phyloP scores from a whole-genome alignment of 306 rosid genomes.

The Bauhinia variegata region DNA sequence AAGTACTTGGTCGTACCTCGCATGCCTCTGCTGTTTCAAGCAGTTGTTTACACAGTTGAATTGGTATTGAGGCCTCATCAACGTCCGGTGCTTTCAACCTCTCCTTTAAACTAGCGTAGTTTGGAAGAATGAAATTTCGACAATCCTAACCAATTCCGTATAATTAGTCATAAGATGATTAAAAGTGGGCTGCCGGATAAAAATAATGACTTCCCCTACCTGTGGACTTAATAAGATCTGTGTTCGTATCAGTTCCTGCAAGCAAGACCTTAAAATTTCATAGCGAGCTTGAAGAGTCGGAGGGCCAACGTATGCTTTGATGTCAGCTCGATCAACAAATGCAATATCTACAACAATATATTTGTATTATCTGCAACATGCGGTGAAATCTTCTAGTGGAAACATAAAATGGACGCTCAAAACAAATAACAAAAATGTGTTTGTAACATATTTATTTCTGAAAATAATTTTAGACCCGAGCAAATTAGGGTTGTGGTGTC shows the following conservation, averaged over 20 bases:
- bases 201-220: slow-evolving; percentile 48
- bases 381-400: slow-evolving; percentile 32
- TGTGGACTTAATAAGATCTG: slow-evolving; percentile 64
- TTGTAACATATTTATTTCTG: slow-evolving; percentile 3
- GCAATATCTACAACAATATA: slow-evolving; percentile 76
- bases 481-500: slow-evolving; percentile 9
- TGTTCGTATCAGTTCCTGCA: slow-evolving; percentile 73
- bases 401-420: slow-evolving; percentile 28
- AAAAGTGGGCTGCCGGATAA: slow-evolving; percentile 11
- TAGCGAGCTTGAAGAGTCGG: slow-evolving; percentile 95
- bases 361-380: slow-evolving; percentile 24
- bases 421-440: background rate
- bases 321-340: slow-evolving; percentile 97
- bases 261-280: slow-evolving; percentile 86
- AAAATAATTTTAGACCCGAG: slow-evolving; percentile 7
- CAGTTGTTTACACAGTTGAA: slow-evolving; percentile 58
- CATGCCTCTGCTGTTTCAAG: slow-evolving; percentile 88
- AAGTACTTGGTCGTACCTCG: slow-evolving; percentile 59
- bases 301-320: slow-evolving; percentile 97
- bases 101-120: slow-evolving; percentile 65
- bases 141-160: slow-evolving; percentile 55
- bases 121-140: slow-evolving; percentile 54
- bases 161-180: slow-evolving; percentile 25
- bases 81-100: slow-evolving; percentile 48
- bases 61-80: slow-evolving; percentile 45